Percentiles rank a stretch among this genome's conserved stretches.
Conservation (phyloP, 192 early-diverging fungal species). For the Chytriomyces hyalinus region DNA sequence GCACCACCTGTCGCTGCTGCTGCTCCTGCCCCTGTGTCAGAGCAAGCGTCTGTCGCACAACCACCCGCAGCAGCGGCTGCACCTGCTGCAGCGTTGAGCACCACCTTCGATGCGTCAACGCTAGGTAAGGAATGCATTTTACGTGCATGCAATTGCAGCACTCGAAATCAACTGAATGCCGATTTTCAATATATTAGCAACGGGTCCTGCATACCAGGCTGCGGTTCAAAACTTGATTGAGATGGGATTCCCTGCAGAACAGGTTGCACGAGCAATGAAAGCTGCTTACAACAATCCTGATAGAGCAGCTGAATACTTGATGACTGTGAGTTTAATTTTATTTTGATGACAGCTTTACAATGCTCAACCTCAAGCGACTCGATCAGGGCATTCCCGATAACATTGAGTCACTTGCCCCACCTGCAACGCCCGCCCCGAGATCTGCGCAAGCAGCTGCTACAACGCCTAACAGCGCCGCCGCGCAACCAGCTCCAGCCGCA, state of each 20-base stretch:
- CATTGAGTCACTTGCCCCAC: slow-evolving; percentile 44
- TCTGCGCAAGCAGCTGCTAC: slow-evolving; percentile 28
- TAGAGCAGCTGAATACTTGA: slow-evolving; percentile 93
- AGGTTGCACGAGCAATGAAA: slow-evolving; percentile 88
- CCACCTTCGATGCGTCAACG: slow-evolving; percentile 56
- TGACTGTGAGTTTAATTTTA: slow-evolving; percentile 65
- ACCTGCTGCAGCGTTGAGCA: slow-evolving; percentile 41
- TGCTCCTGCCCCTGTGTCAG: slow-evolving; percentile 44
- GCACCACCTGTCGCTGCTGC: slow-evolving; percentile 44
- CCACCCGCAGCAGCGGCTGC: slow-evolving; percentile 39
- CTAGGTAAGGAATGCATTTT: slow-evolving; percentile 34
- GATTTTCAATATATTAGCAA: slow-evolving; percentile 54
- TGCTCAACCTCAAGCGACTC: slow-evolving; percentile 6
- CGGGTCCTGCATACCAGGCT: slow-evolving; percentile 78
- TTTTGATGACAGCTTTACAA: background rate
- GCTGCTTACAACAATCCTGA: slow-evolving; percentile 98
- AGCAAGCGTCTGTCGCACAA: slow-evolving; percentile 48
- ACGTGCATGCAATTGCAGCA: slow-evolving; percentile 19
- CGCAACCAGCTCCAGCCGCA: slow-evolving; percentile 27
- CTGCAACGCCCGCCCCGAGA: slow-evolving; percentile 11
- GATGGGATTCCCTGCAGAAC: slow-evolving; percentile 91
- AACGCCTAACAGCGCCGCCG: slow-evolving; percentile 33
- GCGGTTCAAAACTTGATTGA: slow-evolving; percentile 90
- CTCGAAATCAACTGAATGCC: background rate
- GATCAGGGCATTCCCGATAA: slow-evolving; percentile 80